Base-by-base conservation (phyloP, 2,329 filamentous ascomycete genomes). In the Paracamarosporium sp. region DNA sequence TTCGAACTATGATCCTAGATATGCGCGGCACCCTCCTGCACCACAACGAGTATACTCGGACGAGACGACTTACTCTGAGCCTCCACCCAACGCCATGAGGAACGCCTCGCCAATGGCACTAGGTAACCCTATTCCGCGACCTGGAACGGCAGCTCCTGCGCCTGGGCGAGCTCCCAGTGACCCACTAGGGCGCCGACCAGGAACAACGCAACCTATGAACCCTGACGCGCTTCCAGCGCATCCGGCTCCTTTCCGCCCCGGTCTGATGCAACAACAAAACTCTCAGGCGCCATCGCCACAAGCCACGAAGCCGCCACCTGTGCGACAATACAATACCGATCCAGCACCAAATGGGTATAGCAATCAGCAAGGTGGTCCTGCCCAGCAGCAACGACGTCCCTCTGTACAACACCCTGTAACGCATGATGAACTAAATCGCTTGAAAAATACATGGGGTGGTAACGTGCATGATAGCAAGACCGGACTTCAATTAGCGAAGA, bases 401-500 rank as follows among this genome's bases (percentile, higher is more conserved):
- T 69, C 66, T 45, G 65, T 62, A 17, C 56, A 64, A 20, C 76
- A 79, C 2, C 90, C 89, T 0, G 89, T 98, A 4, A 97, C 93
- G 0, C 80, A 85, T 2, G 86, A 90, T 41, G 91, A 96, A 72
- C 81, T 99, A 7, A 90, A 96, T 65, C 83, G 84, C 22, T 79
- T 98, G 8, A 88, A 91, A 30, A 85, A 86, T 67, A 79, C 82
- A 6, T 88, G 90, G 62, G 91, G 90, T 72, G 82, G 81, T 25
- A 90, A 93, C 59, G 87, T 93, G 0, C 83, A 83, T 28, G 92
- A 97, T 64, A 86, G 90, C 60, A 85, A 85, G 45, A 84, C 87
- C 2, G 89, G 91, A 13, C 81, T 99, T 55, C 80, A 82, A 9
- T 82, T 97, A 17, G 93, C 91, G 0, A 94, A 93, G 78, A 92